A percentile compares a stretch with the other conserved stretches of the same genome.
Conservation (phyloP, 805 yeast species). For the Starmerella apis region DNA sequence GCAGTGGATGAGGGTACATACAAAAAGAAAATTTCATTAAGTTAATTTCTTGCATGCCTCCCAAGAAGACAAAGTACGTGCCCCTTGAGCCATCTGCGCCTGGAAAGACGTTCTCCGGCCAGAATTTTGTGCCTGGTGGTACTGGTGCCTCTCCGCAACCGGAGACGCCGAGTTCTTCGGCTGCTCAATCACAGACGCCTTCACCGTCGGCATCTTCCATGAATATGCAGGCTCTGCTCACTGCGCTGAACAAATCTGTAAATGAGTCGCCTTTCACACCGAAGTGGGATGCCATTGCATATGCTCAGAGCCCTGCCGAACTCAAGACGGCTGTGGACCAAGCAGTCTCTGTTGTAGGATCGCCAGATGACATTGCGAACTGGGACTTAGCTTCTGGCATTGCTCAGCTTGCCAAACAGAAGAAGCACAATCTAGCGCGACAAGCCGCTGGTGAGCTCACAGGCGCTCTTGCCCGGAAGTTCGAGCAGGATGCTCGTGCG, state of each 20-base stretch:
- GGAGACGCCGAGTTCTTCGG: slow-evolving; percentile 18
- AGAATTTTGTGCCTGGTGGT: slow-evolving; percentile 19
- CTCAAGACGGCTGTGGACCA: slow-evolving; percentile 45
- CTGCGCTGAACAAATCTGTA: slow-evolving; percentile 54
- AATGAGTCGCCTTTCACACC: slow-evolving; percentile 57
- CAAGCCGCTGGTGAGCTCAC: slow-evolving; percentile 63
- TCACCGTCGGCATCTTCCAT: slow-evolving; percentile 50
- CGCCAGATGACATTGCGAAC: slow-evolving; percentile 44
- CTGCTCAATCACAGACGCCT: slow-evolving; percentile 32
- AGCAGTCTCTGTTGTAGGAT: slow-evolving; percentile 42
- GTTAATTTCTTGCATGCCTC: slow-evolving; percentile 19
- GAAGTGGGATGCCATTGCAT: slow-evolving; percentile 42
- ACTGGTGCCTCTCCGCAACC: slow-evolving; percentile 1
- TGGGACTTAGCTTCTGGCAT: slow-evolving; percentile 60
- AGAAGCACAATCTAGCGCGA: slow-evolving; percentile 61
- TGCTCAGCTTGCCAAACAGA: slow-evolving; percentile 58
- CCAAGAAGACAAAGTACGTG: slow-evolving; percentile 22
- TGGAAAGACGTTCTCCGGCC: slow-evolving; percentile 17
- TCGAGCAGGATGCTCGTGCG: slow-evolving; percentile 53
- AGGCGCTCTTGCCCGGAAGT: slow-evolving; percentile 47
- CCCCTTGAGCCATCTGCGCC: slow-evolving; percentile 20
- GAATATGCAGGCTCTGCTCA: slow-evolving; percentile 51
- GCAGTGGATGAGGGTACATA: not conserved
- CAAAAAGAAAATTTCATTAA: slow-evolving; percentile 5
- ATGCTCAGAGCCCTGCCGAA: slow-evolving; percentile 44